Conservation (phyloP, 768 basidiomycete species). For the Agrocybe chaxingu region DNA sequence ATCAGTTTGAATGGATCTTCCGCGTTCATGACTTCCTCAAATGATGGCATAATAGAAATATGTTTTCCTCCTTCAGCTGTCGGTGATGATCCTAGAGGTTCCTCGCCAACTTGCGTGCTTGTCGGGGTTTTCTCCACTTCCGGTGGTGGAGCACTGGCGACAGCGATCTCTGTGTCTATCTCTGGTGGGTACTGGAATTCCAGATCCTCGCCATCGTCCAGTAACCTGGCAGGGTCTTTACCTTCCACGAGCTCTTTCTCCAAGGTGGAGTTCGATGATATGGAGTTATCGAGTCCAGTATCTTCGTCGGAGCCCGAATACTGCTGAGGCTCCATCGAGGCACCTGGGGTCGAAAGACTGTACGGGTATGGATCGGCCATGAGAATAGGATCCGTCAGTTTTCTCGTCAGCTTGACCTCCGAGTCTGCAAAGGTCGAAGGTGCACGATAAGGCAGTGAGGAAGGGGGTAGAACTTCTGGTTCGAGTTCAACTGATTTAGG, state of each 20-base stretch:
- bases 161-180: neutral
- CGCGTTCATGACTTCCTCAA: neutral
- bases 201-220: constrained; percentile 14
- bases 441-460: constrained; percentile 2
- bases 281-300: constrained; percentile 24
- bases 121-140: constrained; percentile 1
- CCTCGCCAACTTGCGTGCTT: neutral
- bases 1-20: constrained; percentile 31
- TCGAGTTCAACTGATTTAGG: neutral
- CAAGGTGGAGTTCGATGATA: constrained; percentile 25
- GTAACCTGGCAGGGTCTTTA: constrained; percentile 1
- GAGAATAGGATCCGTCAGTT: constrained; percentile 29
- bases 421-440: neutral
- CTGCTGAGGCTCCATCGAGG: constrained; percentile 7
- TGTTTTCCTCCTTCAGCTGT: too few relatives aligned
- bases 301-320: constrained; percentile 23
- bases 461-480: neutral
- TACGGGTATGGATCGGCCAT: constrained; percentile 44
- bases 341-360: constrained; percentile 41
- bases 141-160: neutral
- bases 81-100: too few relatives aligned
- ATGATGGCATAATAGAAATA: too few relatives aligned
- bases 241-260: constrained; percentile 19
- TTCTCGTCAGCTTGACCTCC: constrained; percentile 11
- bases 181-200: constrained; percentile 23